These are phyloP conservation scores for Knoxia roxburghii DNA, from an alignment of 257 asterid genomes.

Conservation along the genomic window DNA sequence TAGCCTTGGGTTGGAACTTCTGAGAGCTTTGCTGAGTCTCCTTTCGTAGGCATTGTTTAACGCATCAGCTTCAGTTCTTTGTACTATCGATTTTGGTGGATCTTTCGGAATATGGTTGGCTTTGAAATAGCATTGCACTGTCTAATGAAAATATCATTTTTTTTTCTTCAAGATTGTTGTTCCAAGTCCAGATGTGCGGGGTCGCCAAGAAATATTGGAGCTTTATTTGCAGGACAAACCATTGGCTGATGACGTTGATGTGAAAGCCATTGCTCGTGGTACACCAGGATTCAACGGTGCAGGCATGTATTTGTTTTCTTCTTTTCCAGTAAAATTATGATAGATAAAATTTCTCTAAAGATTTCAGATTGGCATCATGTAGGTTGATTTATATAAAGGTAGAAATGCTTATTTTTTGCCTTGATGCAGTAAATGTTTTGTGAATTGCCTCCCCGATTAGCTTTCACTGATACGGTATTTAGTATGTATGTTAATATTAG, in stretches of 20 bases:
- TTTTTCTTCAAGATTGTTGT: slow-evolving; percentile 60
- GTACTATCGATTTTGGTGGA: neutral
- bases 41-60: neutral
- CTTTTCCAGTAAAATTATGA: slow-evolving; percentile 1
- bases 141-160: neutral
- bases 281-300: slow-evolving; percentile 99
- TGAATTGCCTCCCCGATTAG: neutral
- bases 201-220: slow-evolving; percentile 90
- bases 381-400: slow-evolving; percentile 5
- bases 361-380: neutral
- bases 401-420: neutral
- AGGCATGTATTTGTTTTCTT: slow-evolving; percentile 43
- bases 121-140: neutral
- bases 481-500: neutral
- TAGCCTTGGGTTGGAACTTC: slow-evolving; percentile 1
- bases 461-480: neutral
- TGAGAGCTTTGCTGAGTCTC: neutral
- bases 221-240: slow-evolving; percentile 92
- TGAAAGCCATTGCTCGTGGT: slow-evolving; percentile 91
- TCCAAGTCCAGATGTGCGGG: slow-evolving; percentile 89
- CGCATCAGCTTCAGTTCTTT: neutral
- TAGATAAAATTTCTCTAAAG: neutral
- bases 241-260: slow-evolving; percentile 71
- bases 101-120: neutral
- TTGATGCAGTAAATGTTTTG: neutral